Percentiles rank a stretch among this genome's conserved stretches.
phyloP scores from a whole-genome alignment of 2,329 filamentous ascomycete species.

The Diplodia scrobiculata region DNA sequence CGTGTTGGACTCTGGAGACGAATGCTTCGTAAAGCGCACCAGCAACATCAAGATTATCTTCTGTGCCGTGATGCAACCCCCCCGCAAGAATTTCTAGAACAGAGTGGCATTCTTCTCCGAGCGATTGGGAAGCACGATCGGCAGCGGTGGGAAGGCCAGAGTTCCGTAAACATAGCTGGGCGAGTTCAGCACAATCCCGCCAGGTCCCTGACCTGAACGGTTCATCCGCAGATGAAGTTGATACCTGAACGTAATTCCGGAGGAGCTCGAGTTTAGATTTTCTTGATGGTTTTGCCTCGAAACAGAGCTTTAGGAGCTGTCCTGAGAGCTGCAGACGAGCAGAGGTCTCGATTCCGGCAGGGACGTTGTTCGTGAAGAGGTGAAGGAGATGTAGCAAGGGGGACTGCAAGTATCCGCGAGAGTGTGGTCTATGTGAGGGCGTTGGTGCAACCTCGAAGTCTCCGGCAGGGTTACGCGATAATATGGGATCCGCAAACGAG shows the following conservation, averaged over 20 bases:
- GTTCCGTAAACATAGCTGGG: background rate
- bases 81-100: constrained; percentile 63
- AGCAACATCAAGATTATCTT: constrained; percentile 33
- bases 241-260: constrained; percentile 39
- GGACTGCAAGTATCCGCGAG: constrained; percentile 55
- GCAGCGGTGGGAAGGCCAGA: background rate
- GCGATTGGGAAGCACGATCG: constrained; percentile 35
- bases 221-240: constrained; percentile 34
- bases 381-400: constrained; percentile 68
- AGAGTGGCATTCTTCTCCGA: constrained; percentile 70
- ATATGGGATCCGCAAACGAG: constrained; percentile 55
- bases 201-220: constrained; percentile 38
- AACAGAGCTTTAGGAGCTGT: constrained; percentile 11
- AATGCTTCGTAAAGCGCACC: constrained; percentile 59
- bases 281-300: constrained; percentile 16
- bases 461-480: constrained; percentile 58
- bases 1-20: constrained; percentile 44
- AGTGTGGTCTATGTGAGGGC: constrained; percentile 62
- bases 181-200: constrained; percentile 27
- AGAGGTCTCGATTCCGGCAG: background rate
- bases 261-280: constrained; percentile 45
- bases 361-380: constrained; percentile 56
- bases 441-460: constrained; percentile 65
- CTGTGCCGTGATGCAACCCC: constrained; percentile 58
- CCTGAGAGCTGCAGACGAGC: constrained; percentile 7